Evolutionary conservation across 2,329 filamentous ascomycete genomes (phyloP), one percentile per base, ranked within the genome.

Genomic region (Alternaria brassicae): DNA sequence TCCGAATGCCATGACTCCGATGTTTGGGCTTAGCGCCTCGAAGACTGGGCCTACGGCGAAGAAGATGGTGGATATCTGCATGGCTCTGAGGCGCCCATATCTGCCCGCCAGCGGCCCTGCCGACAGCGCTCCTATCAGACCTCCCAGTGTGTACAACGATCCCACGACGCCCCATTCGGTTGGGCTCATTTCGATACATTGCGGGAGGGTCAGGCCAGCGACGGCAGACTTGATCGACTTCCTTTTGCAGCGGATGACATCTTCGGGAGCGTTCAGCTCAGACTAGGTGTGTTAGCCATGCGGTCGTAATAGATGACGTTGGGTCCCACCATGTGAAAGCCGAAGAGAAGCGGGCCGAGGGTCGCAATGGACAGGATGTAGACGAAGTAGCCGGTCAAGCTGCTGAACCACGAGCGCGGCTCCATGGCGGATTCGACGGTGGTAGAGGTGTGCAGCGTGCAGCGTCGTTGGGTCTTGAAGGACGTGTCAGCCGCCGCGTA

Each of bases 241-340:
- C 66, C 87, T 88, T 68, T 87, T 88, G 81, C 95, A 98, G 57
- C 91, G 96, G 71, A 99, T 90, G 72, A 96, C 92, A 82, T 93
- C 90, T 84, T 97, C 90, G 8, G 95, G 95, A 8, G 94, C 92
- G 77, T 99, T 99, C 63, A 99, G 86, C 78, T 98, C 95, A 69
- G 93, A 91, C 93, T 94, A 71, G 15, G 3, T 13, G 15, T 40
- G 67, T 76, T 65, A 74, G 69, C 58, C 45, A 47, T 25, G 9
- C 41, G 56, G 25, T 17, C 25, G 49, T 41, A 8, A 30, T 8
- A 53, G 42, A 25, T 49, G n/a, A 28, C 17, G 55, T 36, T 42
- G 28, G 12, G 36, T 72, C 65, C 73, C 85, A 95, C 93, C 76
- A 98, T 80, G 79, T 98, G 94, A 79, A 92, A 97, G 63, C 95